Percentiles rank a stretch among this genome's conserved stretches.
Evolutionary conservation across 2,329 filamentous ascomycete genomes (phyloP).

Genomic region (Sphaerulina vaccinii): DNA sequence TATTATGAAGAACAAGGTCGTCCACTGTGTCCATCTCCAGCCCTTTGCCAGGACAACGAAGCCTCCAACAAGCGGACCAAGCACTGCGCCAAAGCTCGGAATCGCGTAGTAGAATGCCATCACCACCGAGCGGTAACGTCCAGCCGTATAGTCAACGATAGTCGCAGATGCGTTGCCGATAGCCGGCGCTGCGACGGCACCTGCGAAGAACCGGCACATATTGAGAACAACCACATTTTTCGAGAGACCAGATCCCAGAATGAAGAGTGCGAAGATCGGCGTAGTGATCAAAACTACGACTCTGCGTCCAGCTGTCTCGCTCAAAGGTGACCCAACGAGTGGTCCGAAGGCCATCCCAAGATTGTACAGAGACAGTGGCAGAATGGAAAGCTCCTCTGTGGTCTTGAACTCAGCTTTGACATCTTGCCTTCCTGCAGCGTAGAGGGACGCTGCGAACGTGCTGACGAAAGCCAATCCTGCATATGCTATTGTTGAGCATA

Average conservation of each 20-base stretch:
- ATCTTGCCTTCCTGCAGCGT: slow-evolving; percentile 30
- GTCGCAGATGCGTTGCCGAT: slow-evolving; percentile 36
- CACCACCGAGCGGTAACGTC: slow-evolving; percentile 29
- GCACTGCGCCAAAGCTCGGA: slow-evolving; percentile 34
- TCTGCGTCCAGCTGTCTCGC: slow-evolving; percentile 41
- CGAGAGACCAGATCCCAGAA: slow-evolving; percentile 35
- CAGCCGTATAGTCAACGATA: slow-evolving; percentile 36
- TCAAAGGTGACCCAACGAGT: slow-evolving; percentile 39
- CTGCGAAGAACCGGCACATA: slow-evolving; percentile 48
- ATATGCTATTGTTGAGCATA: slow-evolving; percentile 30
- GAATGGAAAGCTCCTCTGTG: slow-evolving; percentile 35
- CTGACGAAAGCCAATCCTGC: slow-evolving; percentile 35
- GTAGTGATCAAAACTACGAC: slow-evolving; percentile 38
- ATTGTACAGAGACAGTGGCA: slow-evolving; percentile 40
- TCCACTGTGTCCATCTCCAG: slow-evolving; percentile 40
- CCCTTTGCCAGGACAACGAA: slow-evolving; percentile 35
- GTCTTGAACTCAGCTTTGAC: slow-evolving; percentile 30
- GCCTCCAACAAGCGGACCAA: slow-evolving; percentile 43
- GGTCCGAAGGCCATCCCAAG: slow-evolving; percentile 41
- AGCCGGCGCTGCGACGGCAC: slow-evolving; percentile 42
- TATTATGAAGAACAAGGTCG: slow-evolving; percentile 34
- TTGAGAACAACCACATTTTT: slow-evolving; percentile 25
- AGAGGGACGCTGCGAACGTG: slow-evolving; percentile 35
- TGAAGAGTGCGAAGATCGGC: slow-evolving; percentile 40
- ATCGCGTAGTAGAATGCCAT: slow-evolving; percentile 33